phyloP scores from a whole-genome alignment of 805 yeast species.

The Saturnispora zaruensis region DNA sequence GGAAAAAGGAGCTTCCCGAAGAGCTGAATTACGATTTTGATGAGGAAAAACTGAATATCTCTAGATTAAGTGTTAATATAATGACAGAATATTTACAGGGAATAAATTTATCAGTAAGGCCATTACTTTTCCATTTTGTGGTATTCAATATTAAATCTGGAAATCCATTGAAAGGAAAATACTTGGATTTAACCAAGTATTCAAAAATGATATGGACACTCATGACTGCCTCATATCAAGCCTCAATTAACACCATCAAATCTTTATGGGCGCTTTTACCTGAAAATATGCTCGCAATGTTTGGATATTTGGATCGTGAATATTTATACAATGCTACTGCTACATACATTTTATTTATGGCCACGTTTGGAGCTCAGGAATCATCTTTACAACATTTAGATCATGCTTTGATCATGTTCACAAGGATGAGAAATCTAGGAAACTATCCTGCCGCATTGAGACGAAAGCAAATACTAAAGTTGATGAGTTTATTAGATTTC shows the following conservation, averaged over 20 bases:
- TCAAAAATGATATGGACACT: conserved; percentile 61
- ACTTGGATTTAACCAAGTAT: conserved; percentile 54
- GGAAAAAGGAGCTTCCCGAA: conserved; percentile 60
- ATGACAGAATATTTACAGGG: conserved; percentile 83
- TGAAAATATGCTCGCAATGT: conserved; percentile 74
- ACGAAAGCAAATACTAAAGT: conserved; percentile 59
- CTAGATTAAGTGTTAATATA: conserved; percentile 61
- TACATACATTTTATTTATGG: conserved; percentile 62
- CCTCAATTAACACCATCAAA: conserved; percentile 66
- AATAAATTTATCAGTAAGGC: conserved; percentile 69
- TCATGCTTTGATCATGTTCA: conserved; percentile 60
- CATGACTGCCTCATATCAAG: conserved; percentile 70
- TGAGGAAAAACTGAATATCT: conserved; percentile 43
- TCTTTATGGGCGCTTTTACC: conserved; percentile 68
- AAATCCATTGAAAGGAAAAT: conserved; percentile 32
- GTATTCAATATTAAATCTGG: conserved; percentile 47
- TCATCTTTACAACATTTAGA: conserved; percentile 65
- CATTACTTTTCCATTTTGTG: conserved; percentile 68
- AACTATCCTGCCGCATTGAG: conserved; percentile 74
- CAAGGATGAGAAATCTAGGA: conserved; percentile 68
- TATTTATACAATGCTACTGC: conserved; percentile 71
- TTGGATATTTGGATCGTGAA: conserved; percentile 84
- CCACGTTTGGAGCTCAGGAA: conserved; percentile 75
- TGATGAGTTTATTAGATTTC: conserved; percentile 59
- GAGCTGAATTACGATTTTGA: conserved; percentile 58